Evolutionary conservation across 805 yeast genomes (phyloP), one percentile per base, ranked within the genome.

Genomic region (Clavispora carvajalis): DNA sequence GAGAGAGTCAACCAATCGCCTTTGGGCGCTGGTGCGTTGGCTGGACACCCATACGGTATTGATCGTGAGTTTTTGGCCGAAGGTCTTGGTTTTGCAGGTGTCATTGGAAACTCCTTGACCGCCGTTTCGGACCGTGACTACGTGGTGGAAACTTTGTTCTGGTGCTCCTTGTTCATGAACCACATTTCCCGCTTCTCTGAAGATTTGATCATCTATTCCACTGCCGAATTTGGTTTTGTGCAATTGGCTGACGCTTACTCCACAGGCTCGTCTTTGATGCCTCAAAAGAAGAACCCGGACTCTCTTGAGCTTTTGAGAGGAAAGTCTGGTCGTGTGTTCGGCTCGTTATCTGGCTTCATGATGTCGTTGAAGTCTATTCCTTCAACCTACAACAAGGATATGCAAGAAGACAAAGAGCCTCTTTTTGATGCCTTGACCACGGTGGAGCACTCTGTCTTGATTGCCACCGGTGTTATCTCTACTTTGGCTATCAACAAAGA

Each of bases 321-420:
- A 44, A 93, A 93, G 68, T 82, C 95, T 9, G 99, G 99, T 40
- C 82, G 99, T 64, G 96, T 88, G 5, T 90, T 93, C 57, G 99
- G 99, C 61, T 82, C 90, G 21, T 71, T 93, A 45, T 80, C 95
- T 19, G 99, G 99, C 1, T 93, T 93, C 71, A 74, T 93, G 76
- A 93, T 93, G 96, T 80, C 95, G 18, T 73, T 88, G 55, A 93
- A 93, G 67, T 89, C 95, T n/a, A 87, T 91, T 46, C 99, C 99
- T 29, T 90, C 98, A 10, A 87, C 98, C 16, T 93, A 93, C 66
- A 89, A 93, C 71, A 93, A 93, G 69, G 99, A 93, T 63, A 82
- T 93, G 83, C 99, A 93, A 71, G 99, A 93, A 66, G 99, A 93
- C 65, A 93, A 93, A 65, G 99, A 93, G 66, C 96, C 99, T n/a